Evolutionary conservation across 1,284 basidiomycete species (phyloP), one percentile per base, ranked within the genome.

Genomic region (Baeospora myosura): DNA sequence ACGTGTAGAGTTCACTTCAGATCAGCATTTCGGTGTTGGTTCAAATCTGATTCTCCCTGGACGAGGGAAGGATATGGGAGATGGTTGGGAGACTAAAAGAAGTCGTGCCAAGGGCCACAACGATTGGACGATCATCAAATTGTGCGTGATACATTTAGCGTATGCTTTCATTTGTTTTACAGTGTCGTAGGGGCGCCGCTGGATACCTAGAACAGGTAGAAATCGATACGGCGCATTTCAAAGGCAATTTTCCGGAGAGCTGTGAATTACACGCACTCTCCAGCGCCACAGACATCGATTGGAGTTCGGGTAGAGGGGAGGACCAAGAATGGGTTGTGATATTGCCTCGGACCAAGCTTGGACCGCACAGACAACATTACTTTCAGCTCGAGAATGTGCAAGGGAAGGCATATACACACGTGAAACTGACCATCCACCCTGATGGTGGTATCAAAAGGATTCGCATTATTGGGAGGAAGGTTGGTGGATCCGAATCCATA

Each of bases 61-160:
- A 24, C 68, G 95, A 60, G 73, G 76, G 34, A 82, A 83, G 56
- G 88, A 96, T 56, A 98, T 98, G 93, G 84, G 92, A 12, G 94
- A 98, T 58, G 95, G 96, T 4, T 98, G 95, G 96, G 95, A 98
- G 65, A 98, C 95, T 1, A 90, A 88, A 59, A 78, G 96, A 43
- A 93, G 86, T 52, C 74, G 95, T 39, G 68, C 70, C 32, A 71
- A 76, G 41, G 82, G 81, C 38, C 84, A 96, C 56, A 87, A 81
- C 44, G 94, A 98, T 55, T 97, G 90, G 88, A 85, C 80, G 3
- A 76, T 98, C 43, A 82, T 96, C 49, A 86, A 83, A 65, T 70
- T 98, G 86, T 92, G 57, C 63, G 84, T 67, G n/a, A n/a, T n/a
- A n/a, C n/a, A n/a, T n/a, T n/a, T n/a, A n/a, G n/a, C 25, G 26